Base-by-base conservation (phyloP, 306 rosid genomes). In the Cercis canadensis region DNA sequence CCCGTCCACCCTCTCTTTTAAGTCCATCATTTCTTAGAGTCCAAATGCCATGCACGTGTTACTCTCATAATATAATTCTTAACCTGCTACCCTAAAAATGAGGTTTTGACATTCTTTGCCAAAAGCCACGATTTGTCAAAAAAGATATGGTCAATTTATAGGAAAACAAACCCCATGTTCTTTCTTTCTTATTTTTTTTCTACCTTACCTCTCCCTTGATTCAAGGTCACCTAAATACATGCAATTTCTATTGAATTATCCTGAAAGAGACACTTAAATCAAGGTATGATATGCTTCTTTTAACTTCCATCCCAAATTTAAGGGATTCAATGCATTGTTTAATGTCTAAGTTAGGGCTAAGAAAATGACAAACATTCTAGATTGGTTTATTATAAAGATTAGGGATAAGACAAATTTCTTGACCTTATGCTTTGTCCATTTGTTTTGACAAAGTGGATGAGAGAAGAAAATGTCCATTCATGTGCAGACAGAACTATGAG, bases 111-210 rank as follows among this genome's bases (percentile, higher is more conserved):
- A 78, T 74, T 69, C 72, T 11, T 31, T 66, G 14, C 9, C 77
- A 78, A 16, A 5, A 24, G 19, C 63, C 74, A 78, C 57, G 1
- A 49, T 72, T 83, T 75, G 90, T 86, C 90, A 78, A 86, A 57
- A 69, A 61, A 56, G 40, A 51, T 24, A 24, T 11, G 40, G 75
- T 73, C 45, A 70, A 57, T 57, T 34, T n/a, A 34, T 14, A 13
- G 37, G 39, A 61, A 58, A 57, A 59, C 18, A 4, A 5, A 12
- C 5, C 18, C 11, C 66, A 60, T 32, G 32, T 59, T 65, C 73
- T 66, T 1, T 24, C 29, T 24, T 67, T 67, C 77, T 49, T n/a
- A 5, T 52, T 57, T 65, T 64, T 72, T 62, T 73, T 73, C 44
- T 56, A 33, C 79, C 3, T 66, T 71, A 21, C 64, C 46, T 19